These are phyloP conservation scores for Alternaria metachromatica DNA, from an alignment of 2,329 filamentous ascomycete species.

Conservation along the genomic window DNA sequence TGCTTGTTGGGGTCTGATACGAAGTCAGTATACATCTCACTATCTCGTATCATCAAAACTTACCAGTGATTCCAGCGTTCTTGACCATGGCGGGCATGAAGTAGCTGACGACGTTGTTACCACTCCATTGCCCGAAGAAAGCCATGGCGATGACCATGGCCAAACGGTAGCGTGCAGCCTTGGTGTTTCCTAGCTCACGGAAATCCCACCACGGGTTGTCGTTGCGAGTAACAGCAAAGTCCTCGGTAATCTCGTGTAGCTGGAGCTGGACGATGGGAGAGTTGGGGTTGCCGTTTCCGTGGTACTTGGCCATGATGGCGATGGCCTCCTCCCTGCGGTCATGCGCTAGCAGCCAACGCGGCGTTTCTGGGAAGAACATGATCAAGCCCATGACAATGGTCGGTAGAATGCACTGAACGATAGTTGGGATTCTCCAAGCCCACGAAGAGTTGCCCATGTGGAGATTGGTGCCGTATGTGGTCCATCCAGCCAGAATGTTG, in stretches of 20 bases:
- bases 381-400: conserved; percentile 55
- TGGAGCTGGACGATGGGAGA: conserved; percentile 47
- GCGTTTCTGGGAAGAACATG: conserved; percentile 41
- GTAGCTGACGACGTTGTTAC: conserved; percentile 47
- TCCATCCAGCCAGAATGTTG: conserved; percentile 62
- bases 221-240: conserved; percentile 35
- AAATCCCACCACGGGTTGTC: conserved; percentile 48
- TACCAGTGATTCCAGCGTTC: conserved; percentile 5
- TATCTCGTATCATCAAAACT: background rate
- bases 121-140: conserved; percentile 52
- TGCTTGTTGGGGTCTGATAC: conserved; percentile 41
- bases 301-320: conserved; percentile 64
- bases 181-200: conserved; percentile 42
- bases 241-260: conserved; percentile 46
- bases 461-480: conserved; percentile 51
- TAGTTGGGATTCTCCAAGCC: conserved; percentile 60
- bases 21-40: background rate
- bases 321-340: conserved; percentile 64
- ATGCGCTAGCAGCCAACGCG: conserved; percentile 55
- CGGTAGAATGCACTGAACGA: conserved; percentile 40
- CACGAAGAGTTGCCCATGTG: conserved; percentile 50
- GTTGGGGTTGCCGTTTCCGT: conserved; percentile 56
- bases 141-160: conserved; percentile 51
- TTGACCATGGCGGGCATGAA: conserved; percentile 31
- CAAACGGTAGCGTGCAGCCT: conserved; percentile 42